Conservation (phyloP, 2,329 filamentous ascomycete species). For the Plenodomus biglobosus region DNA sequence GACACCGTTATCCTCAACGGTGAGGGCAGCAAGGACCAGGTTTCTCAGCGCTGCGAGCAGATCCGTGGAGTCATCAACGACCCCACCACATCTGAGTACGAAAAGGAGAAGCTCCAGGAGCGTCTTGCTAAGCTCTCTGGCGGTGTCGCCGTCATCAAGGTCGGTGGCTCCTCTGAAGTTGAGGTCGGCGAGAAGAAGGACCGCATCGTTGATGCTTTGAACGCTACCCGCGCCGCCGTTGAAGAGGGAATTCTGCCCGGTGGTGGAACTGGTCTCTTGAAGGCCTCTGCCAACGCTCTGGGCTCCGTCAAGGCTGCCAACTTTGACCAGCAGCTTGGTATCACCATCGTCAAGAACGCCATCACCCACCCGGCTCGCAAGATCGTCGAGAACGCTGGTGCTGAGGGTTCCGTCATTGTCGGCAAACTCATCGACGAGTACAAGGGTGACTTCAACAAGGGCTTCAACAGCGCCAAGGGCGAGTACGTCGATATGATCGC, state of each 20-base stretch:
- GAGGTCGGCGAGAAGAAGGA: conserved; percentile 99
- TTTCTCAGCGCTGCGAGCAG: conserved; percentile 96
- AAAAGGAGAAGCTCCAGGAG: conserved; percentile 99
- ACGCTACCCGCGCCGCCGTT: conserved; percentile 95
- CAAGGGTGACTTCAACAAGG: conserved; percentile 92
- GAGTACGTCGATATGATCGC: conserved; percentile 99
- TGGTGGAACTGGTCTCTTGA: conserved; percentile 96
- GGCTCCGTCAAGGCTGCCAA: conserved; percentile 81
- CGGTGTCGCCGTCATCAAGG: conserved; percentile 99
- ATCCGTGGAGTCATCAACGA: conserved; percentile 96
- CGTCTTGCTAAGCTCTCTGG: conserved; percentile 98
- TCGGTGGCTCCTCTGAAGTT: conserved; percentile 94
- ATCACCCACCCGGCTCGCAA: conserved; percentile 93
- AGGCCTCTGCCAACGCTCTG: conserved; percentile 90
- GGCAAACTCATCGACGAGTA: conserved; percentile 97
- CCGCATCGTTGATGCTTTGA: conserved; percentile 95
- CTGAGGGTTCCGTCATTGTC: conserved; percentile 93
- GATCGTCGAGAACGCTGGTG: conserved; percentile 96
- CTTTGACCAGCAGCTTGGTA: conserved; percentile 99
- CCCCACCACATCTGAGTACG: conserved; percentile 94
- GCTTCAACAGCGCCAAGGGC: conserved; percentile 93
- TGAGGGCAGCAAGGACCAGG: conserved; percentile 89
- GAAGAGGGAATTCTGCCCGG: conserved; percentile 99
- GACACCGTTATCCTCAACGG: conserved; percentile 99
- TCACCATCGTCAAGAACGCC: conserved; percentile 95